Base-by-base conservation (phyloP, 228 moss, liverwort and hornwort species). In the Sphagnum fallax region DNA sequence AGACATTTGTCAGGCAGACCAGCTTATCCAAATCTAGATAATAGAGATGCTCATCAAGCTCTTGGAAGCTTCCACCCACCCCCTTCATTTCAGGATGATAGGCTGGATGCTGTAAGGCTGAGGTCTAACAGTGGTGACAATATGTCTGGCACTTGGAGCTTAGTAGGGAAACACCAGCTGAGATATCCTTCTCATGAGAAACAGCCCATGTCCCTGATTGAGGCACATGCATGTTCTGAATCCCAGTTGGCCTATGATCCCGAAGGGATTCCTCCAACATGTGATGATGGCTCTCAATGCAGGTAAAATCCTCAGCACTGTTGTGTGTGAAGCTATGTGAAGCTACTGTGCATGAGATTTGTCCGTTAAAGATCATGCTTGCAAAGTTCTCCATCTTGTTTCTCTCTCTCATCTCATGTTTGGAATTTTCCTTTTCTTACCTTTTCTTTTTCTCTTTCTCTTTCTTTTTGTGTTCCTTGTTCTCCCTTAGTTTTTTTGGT, bases 211-310 rank as follows among this genome's bases (percentile, higher is more conserved):
- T 67, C 67, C 5, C 51, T 61, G 66, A 62, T 51, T 52, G 73
- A 73, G 50, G 8, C 67, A 48, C 66, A 72, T 72, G 72, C 72
- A 61, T 61, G 60, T 72, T 50, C 66, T 48, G 52, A 47, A 53
- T 63, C 64, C 65, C 64, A 52, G 18, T 55, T 64, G 49, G 50
- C 49, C 10, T 66, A 60, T 72, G 66, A 72, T 32, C 32, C 0
- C 8, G 67, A 72, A 66, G 60, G 66, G 16, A 48, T 49, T 6
- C 49, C 72, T 66, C 50, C 66, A 65, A 13, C 32, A 9, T 52
- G 51, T 50, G 66, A 72, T 59, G 60, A 61, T 72, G 59, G 65
- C 7, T 16, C 57, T 50, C 72, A 61, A 16, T 58, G 50, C 60
- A 66, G 72, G 72, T 72, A 65, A 60, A n/a, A 14, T n/a, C 6